A percentile compares a stretch with the other conserved stretches of the same genome.
Conservation (phyloP, 176 grass and related monocot species). For the Zea mays region Zm-B73-REFERENCE-NAM-5.0 NC_050098.1:29043501-29044000, state of each 20-base stretch:
- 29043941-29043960: too few species aligned
- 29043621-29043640: neutral
- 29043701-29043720: neutral
- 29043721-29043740: neutral
- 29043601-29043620: neutral
- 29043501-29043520: constrained; percentile 19
- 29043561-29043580: constrained; percentile 22
- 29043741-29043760: constrained; percentile 43
- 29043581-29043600: neutral
- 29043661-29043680: neutral
- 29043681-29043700: constrained; percentile 7
- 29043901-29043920: neutral
- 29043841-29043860: neutral
- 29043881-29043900: neutral
- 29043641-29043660: neutral
- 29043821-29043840: neutral
- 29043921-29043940: neutral
- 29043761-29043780: constrained; percentile 56
- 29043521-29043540: constrained; percentile 20
- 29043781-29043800: constrained; percentile 53
- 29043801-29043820: constrained; percentile 28
- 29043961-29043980: too few species aligned
- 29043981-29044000: too few species aligned
- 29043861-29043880: neutral
- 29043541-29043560: constrained; percentile 15